phyloP scores from a whole-genome alignment of 768 basidiomycete genomes.

The Phaeolepiota aurea region DNA sequence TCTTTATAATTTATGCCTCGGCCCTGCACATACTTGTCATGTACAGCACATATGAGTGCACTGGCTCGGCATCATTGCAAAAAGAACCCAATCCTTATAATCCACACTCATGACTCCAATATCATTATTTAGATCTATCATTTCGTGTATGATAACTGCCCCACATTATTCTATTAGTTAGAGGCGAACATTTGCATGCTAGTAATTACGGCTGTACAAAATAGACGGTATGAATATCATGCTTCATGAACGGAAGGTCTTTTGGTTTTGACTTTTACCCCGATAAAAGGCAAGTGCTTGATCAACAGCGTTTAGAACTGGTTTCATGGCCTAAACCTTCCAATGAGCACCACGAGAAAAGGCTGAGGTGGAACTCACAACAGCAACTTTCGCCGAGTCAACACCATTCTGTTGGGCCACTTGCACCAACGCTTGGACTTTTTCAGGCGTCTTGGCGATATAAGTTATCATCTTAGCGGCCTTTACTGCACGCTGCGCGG shows the following conservation, averaged over 20 bases:
- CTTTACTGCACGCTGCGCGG: constrained; percentile 67
- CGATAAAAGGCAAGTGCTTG: constrained; percentile 60
- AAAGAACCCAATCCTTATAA: constrained; percentile 42
- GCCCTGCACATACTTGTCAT: constrained; percentile 76
- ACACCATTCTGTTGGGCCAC: constrained; percentile 51
- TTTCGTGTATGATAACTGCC: neutral
- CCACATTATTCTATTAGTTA: too few species aligned
- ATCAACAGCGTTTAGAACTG: constrained; percentile 62
- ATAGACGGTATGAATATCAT: too few species aligned
- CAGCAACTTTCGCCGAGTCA: constrained; percentile 54
- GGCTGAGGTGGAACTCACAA: constrained; percentile 32
- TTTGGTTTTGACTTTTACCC: constrained; percentile 28
- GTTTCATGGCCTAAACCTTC: constrained; percentile 60
- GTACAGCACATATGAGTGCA: constrained; percentile 71
- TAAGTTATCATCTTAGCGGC: constrained; percentile 86
- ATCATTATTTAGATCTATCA: too few species aligned
- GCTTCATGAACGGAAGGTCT: too few species aligned
- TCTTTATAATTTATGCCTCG: constrained; percentile 84
- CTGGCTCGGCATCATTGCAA: constrained; percentile 40
- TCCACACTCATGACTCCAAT: constrained; percentile 11
- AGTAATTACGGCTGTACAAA: too few species aligned
- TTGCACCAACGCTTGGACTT: constrained; percentile 70
- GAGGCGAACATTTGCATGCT: too few species aligned
- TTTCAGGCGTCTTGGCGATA: constrained; percentile 70
- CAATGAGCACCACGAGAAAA: constrained; percentile 15